Evolutionary conservation across 139 green algal species (phyloP), one percentile per base, ranked within the genome.

Genomic region (Yamagishiella unicocca): DNA sequence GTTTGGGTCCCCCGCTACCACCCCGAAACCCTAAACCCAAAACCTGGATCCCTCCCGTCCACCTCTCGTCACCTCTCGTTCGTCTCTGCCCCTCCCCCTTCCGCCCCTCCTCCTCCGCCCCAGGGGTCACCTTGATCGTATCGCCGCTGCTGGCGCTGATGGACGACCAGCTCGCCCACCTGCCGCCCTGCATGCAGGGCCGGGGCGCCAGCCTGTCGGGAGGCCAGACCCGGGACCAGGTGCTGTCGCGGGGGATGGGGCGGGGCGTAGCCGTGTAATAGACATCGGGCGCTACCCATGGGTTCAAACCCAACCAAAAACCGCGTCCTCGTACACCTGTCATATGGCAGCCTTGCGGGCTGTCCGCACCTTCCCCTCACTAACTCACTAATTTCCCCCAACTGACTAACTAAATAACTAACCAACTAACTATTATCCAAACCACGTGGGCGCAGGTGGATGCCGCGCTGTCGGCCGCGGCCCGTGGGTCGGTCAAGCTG

Each of bases 101-200:
- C 66, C 66, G 7, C 27, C 33, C 66, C 66, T 45, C 66, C 12
- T 64, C 43, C 29, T 35, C 31, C 38, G 27, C 81, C 27, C 62
- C 84, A 91, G 95, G 94, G 9, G 77, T 95, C 7, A 93, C 93
- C 1, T 81, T 99, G 35, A 96, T 99, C 35, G 92, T 99, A 62
- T 97, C 94, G 14, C 97, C 97, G 0, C 93, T 99, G 76, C 87
- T 99, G 58, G 96, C 97, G 8, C 92, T 99, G 6, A 99, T 99
- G 96, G 83, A 89, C 46, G 96, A 99, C 91, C 97, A 99, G 93
- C 89, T 99, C 43, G 43, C 83, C 4, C 89, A 90, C n/a, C 90
- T 98, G 90, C 96, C 97, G 1, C 38, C 90, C 0, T 61, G 84
- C 31, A 89, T 99, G 35, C 22, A 6, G 80, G 80, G 80, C 4